These are phyloP conservation scores for Mucor saturninus DNA, from an alignment of 371 early-diverging fungal species.

Conservation along the genomic window DNA sequence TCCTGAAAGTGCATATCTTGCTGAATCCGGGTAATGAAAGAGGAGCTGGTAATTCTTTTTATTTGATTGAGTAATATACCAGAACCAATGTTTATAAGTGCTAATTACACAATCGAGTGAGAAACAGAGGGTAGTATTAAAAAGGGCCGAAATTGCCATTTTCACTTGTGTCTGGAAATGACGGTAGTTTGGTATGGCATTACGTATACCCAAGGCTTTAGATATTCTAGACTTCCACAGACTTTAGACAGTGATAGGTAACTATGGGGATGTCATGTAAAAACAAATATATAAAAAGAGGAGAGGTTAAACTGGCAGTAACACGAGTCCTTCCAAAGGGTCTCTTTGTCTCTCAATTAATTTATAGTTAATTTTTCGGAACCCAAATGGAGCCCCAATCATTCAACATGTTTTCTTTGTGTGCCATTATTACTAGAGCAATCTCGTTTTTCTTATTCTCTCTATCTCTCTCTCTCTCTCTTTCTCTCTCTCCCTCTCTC, in stretches of 20 bases:
- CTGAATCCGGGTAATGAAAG: too few species aligned
- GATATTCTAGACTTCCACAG: too few species aligned
- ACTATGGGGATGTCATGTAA: background rate
- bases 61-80: too few species aligned
- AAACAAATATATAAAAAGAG: background rate
- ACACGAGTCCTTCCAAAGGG: background rate
- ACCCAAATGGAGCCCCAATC: slow-evolving; percentile 11
- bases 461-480: background rate
- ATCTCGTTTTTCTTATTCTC: background rate
- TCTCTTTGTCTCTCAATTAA: background rate
- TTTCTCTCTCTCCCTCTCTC: background rate
- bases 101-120: too few species aligned
- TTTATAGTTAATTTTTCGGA: slow-evolving; percentile 2
- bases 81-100: too few species aligned
- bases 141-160: too few species aligned
- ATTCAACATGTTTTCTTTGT: background rate
- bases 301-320: background rate
- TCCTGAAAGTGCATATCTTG: background rate
- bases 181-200: too few species aligned
- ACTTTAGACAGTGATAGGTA: too few species aligned
- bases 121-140: too few species aligned
- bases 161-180: too few species aligned
- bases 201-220: too few species aligned
- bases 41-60: too few species aligned
- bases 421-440: slow-evolving; percentile 4